Base-by-base conservation (phyloP, 441 rosid genomes). In the Theobroma grandiflorum region DNA sequence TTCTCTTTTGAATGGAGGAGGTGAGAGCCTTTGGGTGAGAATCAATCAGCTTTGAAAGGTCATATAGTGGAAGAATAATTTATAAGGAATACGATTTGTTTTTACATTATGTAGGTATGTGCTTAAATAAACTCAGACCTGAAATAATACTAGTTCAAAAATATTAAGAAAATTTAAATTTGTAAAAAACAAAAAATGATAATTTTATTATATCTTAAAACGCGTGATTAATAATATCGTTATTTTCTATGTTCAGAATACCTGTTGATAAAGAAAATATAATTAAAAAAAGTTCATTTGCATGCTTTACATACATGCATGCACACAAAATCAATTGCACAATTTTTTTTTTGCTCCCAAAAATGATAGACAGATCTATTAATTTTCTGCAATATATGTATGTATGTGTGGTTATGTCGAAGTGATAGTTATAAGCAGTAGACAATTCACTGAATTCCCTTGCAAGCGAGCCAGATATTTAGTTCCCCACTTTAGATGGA, bases 401-500 rank as follows among this genome's bases (percentile, higher is more conserved):
- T 55, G 2, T 6, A 6, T 55, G 8, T 64, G 43, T 37, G 31
- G 4, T 14, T 35, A 63, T 38, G n/a, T 68, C 12, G 53, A 50
- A 43, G 14, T 68, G 73, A 45, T 22, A 14, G 2, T 10, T 2
- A 72, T 38, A 72, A 35, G 64, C 37, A 38, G 10, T 35, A 4
- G 20, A 42, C 31, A 26, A 12, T 14, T 47, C 14, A 42, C 15
- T 72, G 45, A 35, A 8, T 52, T 52, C 63, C 47, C 50, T 72
- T 53, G 33, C 49, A 47, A 11, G 75, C 64, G 53, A 72, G 62
- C 47, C 20, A 72, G 63, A 72, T 71, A 50, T 47, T 26, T 49
- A 49, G 3, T 53, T 52, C 75, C 37, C 63, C 47, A 53, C 75
- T 72, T 35, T 72, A 53, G 63, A 72, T 53, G 63, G 63, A 37